Evolutionary conservation across 202 grass and related monocot genomes (phyloP), one percentile per base, ranked within the genome.

Genomic region (Zizania palustris): DNA sequence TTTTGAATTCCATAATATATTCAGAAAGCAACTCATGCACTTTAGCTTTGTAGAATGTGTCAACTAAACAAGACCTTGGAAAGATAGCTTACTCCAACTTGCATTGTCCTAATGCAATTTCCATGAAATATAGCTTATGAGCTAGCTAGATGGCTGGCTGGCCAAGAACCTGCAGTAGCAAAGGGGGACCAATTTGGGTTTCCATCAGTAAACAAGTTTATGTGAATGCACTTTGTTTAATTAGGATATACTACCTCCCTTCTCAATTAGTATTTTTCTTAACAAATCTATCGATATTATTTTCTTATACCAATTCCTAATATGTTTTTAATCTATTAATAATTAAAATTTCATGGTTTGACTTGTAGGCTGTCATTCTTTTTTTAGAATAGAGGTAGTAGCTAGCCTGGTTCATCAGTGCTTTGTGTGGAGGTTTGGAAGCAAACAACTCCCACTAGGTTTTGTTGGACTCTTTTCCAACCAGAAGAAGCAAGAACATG

Each of bases 371-470:
- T 28, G 28, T 28, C 28, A 28, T 28, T 28, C 28, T 28, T 28
- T 28, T 28, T 28, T 28, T n/a, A n/a, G n/a, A n/a, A 28, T 28
- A 28, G 2, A 2, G 28, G 28, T 1, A 28, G 28, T 28, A 28
- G 28, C 28, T 28, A 66, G 18, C 77, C 72, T 11, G 41, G 50
- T 75, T 43, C 62, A 65, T 53, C 20, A 28, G 54, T 67, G 38
- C 28, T 77, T 81, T 77, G 67, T 54, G 77, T 73, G 72, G n/a
- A 77, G 66, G 62, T 61, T 68, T 81, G 19, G 33, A 69, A 85
- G 67, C 86, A 85, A 77, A 77, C 77, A 77, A 43, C 82, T 63
- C 44, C 81, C 82, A 89, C 78, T 89, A 85, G 51, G 37, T 73
- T 62, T 81, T 89, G 87, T 82, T 77, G 73, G 59, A 54, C 61